Conservation (phyloP, 805 yeast species). For the Kodamaea neixiangensis region DNA sequence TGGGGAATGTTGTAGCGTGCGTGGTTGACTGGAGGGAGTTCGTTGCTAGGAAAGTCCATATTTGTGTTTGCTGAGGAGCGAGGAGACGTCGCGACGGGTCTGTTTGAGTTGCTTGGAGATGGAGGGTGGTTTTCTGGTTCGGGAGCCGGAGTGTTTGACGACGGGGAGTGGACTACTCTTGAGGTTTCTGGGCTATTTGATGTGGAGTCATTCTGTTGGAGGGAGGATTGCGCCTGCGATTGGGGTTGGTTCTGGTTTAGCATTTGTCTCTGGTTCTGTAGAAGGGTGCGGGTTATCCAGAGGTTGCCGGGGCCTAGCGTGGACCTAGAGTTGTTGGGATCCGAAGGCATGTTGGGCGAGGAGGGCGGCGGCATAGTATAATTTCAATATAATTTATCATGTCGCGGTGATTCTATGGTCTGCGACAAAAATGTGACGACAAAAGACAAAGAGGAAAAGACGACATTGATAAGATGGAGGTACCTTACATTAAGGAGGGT, state of each 20-base stretch:
- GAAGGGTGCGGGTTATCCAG: neutral
- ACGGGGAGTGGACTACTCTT: neutral
- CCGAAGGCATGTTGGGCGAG: slow-evolving; percentile 5
- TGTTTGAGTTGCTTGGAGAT: neutral
- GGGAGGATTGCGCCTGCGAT: neutral
- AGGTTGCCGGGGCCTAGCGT: neutral
- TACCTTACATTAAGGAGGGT: too few relatives aligned
- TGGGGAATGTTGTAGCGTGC: slow-evolving; percentile 4
- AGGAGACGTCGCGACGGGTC: neutral
- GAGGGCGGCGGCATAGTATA: slow-evolving; percentile 11
- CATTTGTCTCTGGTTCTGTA: slow-evolving; percentile 2
- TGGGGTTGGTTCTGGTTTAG: neutral
- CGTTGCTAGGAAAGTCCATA: slow-evolving; percentile 9
- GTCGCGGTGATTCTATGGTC: neutral
- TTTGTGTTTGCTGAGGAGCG: neutral
- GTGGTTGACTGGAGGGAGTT: slow-evolving; percentile 5
- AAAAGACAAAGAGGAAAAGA: neutral
- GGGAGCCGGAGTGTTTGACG: slow-evolving; percentile 1
- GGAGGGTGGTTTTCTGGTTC: neutral
- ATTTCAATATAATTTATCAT: neutral
- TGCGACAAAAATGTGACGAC: neutral
- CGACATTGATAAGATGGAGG: too few relatives aligned
- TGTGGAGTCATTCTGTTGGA: neutral
- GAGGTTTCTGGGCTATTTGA: slow-evolving; percentile 7
- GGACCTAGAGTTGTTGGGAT: neutral